Conservation (phyloP, 2,329 filamentous ascomycete species). For the Pseudogymnoascus sp. region DNA sequence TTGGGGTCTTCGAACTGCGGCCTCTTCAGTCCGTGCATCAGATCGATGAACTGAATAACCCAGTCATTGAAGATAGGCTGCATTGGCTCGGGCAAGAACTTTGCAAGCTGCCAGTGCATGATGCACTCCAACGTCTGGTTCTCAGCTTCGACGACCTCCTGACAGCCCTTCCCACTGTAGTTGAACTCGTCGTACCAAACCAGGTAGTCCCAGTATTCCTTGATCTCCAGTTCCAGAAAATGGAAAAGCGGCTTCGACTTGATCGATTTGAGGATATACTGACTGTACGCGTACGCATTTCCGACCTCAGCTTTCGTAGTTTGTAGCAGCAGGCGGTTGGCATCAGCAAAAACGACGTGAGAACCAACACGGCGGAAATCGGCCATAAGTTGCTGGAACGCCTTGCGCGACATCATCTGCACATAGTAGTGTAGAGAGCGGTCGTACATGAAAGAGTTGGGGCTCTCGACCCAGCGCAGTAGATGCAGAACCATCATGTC, state of each 20-base stretch:
- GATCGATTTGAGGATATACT: conserved; percentile 97
- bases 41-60: conserved; percentile 88
- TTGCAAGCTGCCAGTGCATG: conserved; percentile 97
- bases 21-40: conserved; percentile 84
- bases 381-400: conserved; percentile 91
- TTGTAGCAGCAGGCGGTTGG: conserved; percentile 83
- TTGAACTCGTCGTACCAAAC: conserved; percentile 99
- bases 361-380: conserved; percentile 94
- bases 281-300: conserved; percentile 92
- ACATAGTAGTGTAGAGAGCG: conserved; percentile 92
- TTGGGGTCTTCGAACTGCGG: conserved; percentile 42
- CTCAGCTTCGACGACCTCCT: conserved; percentile 68
- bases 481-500: conserved; percentile 97
- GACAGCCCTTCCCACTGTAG: conserved; percentile 89
- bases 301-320: conserved; percentile 95
- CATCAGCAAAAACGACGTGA: conserved; percentile 88
- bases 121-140: conserved; percentile 79
- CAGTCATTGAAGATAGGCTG: conserved; percentile 85
- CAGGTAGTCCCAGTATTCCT: conserved; percentile 98
- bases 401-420: conserved; percentile 96
- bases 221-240: conserved; percentile 94
- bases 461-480: conserved; percentile 92
- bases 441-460: conserved; percentile 92
- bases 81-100: conserved; percentile 73
- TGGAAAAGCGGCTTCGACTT: conserved; percentile 92